Conservation (phyloP, 2,329 filamentous ascomycete species). For the Clonostachys solani region DNA sequence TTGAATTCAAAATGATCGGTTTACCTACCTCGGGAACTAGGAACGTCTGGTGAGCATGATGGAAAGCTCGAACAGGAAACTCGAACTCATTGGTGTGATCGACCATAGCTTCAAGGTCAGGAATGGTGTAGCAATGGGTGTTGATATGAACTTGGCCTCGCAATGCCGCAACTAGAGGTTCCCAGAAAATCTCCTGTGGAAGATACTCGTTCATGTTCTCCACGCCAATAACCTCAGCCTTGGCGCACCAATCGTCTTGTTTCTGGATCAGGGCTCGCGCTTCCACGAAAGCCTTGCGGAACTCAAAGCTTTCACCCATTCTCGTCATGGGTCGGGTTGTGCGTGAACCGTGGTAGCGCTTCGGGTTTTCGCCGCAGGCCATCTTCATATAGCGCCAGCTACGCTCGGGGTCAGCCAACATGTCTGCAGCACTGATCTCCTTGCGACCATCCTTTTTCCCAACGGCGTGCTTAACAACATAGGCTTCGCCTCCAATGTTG, state of each 20-base stretch:
- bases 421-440: conserved; percentile 58
- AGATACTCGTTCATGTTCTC: conserved; percentile 52
- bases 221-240: conserved; percentile 44
- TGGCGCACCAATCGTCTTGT: conserved; percentile 66
- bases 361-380: conserved; percentile 70
- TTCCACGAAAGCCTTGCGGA: conserved; percentile 63
- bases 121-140: conserved; percentile 67
- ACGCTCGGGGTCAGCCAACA: conserved; percentile 61
- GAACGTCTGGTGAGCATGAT: conserved; percentile 61
- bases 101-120: conserved; percentile 66
- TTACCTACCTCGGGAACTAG: conserved; percentile 55
- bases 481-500: conserved; percentile 70
- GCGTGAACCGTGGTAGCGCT: conserved; percentile 54
- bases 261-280: conserved; percentile 49
- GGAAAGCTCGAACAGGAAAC: conserved; percentile 62
- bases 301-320: conserved; percentile 66
- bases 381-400: conserved; percentile 73
- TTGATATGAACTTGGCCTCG: conserved; percentile 66
- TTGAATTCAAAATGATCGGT: background rate
- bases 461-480: conserved; percentile 63
- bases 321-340: conserved; percentile 19
- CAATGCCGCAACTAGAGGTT: conserved; percentile 57
- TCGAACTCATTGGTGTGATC: conserved; percentile 70
- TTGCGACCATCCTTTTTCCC: conserved; percentile 53
- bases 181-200: conserved; percentile 53